Base-by-base conservation (phyloP, 108 stramenopile genomes). In the Cyclostephanos invisitatus region DNA sequence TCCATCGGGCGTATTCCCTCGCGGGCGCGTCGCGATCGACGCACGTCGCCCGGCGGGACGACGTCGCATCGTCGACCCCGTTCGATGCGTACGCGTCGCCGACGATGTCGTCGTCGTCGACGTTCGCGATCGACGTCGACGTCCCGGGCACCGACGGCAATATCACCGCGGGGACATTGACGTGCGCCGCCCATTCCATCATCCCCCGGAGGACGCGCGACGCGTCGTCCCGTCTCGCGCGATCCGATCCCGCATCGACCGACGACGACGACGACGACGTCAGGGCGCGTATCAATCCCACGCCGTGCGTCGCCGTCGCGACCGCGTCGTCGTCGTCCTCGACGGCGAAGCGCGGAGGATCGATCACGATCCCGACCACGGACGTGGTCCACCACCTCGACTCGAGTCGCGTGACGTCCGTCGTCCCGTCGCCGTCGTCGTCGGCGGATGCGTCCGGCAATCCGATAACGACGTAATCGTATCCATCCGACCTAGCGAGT, bases 121-220 rank as follows among this genome's bases (percentile, higher is more conserved):
- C 11, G n/a, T 9, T 55, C 25, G 2, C 37, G 11, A 10, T 9
- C n/a, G 22, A 9, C 15, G 9, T 32, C n/a, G 20, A n/a, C 21
- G 22, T 37, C 38, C 21, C 7, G 37, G 85, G 84, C 38, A 80
- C 42, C 3, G 84, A 40, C 8, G 97, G 97, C 40, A 96, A 68
- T 47, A 98, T 81, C 7, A 96, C 91, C 11, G 96, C 96, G 0
- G 96, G 96, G 14, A 98, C 83, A 9, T 85, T 86, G 85, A 98
- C 89, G 70, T 98, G 97, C 15, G 76, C 82, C 21, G 95, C 96
- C 96, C 95, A 98, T 66, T 93, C 95, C 62, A 97, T 61, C 81
- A 89, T 86, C 7, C 77, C 70, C 77, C 57, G 59, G 8, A 78
- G 67, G 77, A 84, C 48, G 74, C 78, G 38, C 22, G 51, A 18